phyloP scores from a whole-genome alignment of 192 early-diverging fungal genomes.

The Podila epicladia region DNA sequence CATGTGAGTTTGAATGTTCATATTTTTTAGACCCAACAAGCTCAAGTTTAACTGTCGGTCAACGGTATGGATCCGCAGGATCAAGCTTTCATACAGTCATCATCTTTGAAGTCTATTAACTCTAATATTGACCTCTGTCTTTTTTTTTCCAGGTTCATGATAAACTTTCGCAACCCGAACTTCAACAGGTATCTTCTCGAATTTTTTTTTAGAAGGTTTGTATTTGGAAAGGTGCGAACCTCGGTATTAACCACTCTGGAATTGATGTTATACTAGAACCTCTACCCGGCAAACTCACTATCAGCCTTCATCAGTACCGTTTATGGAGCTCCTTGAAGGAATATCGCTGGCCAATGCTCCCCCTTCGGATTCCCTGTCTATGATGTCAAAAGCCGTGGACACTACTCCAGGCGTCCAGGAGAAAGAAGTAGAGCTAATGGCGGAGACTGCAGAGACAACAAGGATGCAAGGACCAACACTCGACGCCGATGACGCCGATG shows the following conservation, averaged over 20 bases:
- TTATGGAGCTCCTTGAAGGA: constrained; percentile 25
- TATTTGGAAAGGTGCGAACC: neutral
- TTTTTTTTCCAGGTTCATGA: constrained; percentile 25
- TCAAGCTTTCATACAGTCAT: too few species aligned
- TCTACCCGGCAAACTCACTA: constrained; percentile 19
- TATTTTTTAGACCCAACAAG: constrained; percentile 25
- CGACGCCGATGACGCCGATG: constrained; percentile 43
- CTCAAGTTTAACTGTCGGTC: constrained; percentile 29
- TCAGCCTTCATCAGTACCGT: constrained; percentile 19
- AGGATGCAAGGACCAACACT: neutral
- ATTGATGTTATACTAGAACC: neutral
- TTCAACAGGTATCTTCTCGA: constrained; percentile 29
- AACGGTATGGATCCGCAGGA: constrained; percentile 9
- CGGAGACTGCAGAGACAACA: neutral
- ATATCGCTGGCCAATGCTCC: constrained; percentile 16
- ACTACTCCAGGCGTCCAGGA: neutral
- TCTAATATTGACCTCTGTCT: neutral
- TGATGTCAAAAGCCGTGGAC: neutral
- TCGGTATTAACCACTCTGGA: neutral
- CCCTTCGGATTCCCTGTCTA: constrained; percentile 11
- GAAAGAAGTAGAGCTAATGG: neutral
- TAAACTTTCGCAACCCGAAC: constrained; percentile 47
- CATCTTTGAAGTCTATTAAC: neutral
- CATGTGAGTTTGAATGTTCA: neutral
- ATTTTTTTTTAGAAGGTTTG: neutral